Evolutionary conservation across 2,329 filamentous ascomycete genomes (phyloP), one percentile per base, ranked within the genome.

Genomic region (Apiospora kogelbergensis): DNA sequence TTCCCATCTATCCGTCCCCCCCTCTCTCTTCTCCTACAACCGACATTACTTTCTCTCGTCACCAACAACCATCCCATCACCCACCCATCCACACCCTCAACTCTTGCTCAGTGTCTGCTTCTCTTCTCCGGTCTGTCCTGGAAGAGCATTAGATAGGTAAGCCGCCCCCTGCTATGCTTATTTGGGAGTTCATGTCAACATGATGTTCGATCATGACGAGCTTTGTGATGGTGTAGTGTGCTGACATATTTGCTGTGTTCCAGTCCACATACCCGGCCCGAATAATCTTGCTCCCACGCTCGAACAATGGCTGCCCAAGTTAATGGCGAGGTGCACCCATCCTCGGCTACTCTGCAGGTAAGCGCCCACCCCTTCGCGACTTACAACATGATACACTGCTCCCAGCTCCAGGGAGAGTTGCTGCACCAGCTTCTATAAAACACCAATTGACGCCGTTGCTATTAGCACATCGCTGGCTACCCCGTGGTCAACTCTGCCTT

Each of bases 401-500:
- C 9, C 33, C 60, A 6, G 22, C n/a, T 40, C 33, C 11, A 5
- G 26, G 44, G 24, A 1, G 17, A 60, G 9, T 20, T n/a, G 30
- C 17, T 7, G n/a, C 26, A 20, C n/a, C 30, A 11, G 9, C 30
- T n/a, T 37, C n/a, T 37, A 15, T 17, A 22, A n/a, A 30, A 60
- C 30, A 60, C 17, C 53, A 60, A 60, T 37, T 60, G 17, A 60
- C 30, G 53, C 30, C 10, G 53, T 37, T 60, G n/a, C 64, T 72
- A 26, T 65, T 53, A 97, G 93, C 95, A 98, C 79, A 86, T 98
- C 72, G 86, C 90, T 75, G 91, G 91, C 73, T 97, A 97, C 82
- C 95, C 95, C 48, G 82, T 97, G 73, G 88, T 98, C 78, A 89
- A 89, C 78, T 94, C 97, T 80, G 84, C 90, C 76, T 89, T 97